These are phyloP conservation scores for Trebouxiophyceae sp. DNA, from an alignment of 163 green algal species.

Conservation along the genomic window DNA sequence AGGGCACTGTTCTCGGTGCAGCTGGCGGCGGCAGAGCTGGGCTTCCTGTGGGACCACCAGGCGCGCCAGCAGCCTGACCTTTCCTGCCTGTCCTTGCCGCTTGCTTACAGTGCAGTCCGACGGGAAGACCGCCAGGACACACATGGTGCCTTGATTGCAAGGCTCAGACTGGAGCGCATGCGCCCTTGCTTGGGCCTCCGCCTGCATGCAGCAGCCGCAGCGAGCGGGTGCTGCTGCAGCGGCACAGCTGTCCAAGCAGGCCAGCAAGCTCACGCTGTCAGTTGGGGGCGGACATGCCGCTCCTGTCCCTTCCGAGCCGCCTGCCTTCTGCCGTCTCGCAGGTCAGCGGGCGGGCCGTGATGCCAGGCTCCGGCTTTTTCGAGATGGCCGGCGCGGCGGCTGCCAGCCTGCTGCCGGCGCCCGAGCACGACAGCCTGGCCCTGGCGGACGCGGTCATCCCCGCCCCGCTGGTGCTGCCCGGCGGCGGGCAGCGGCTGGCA, in stretches of 20 bases:
- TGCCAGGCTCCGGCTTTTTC: constrained; percentile 51
- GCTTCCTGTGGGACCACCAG: constrained; percentile 56
- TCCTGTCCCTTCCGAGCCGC: constrained; percentile 34
- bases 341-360: constrained; percentile 29
- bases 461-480: not conserved
- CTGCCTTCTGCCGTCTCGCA: constrained; percentile 11
- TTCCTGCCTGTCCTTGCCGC: too few species aligned
- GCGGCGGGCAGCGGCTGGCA: not conserved
- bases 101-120: too few species aligned
- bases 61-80: too few species aligned
- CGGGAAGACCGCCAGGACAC: too few species aligned
- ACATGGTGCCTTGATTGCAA: too few species aligned
- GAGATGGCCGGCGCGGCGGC: constrained; percentile 37
- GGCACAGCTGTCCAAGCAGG: too few species aligned
- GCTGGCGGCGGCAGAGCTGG: constrained; percentile 15
- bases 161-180: too few species aligned
- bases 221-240: too few species aligned
- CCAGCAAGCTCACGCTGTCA: too few species aligned
- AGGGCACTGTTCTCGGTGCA: constrained; percentile 13
- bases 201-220: too few species aligned
- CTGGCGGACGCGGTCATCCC: constrained; percentile 9
- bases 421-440: not conserved
- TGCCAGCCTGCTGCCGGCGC: constrained; percentile 2
- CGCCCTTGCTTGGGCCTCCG: too few species aligned
- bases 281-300: too few species aligned